A percentile compares a stretch with the other conserved stretches of the same genome.
Conservation (phyloP, 2,329 filamentous ascomycete genomes). For the Zymoseptoria passerinii region DNA sequence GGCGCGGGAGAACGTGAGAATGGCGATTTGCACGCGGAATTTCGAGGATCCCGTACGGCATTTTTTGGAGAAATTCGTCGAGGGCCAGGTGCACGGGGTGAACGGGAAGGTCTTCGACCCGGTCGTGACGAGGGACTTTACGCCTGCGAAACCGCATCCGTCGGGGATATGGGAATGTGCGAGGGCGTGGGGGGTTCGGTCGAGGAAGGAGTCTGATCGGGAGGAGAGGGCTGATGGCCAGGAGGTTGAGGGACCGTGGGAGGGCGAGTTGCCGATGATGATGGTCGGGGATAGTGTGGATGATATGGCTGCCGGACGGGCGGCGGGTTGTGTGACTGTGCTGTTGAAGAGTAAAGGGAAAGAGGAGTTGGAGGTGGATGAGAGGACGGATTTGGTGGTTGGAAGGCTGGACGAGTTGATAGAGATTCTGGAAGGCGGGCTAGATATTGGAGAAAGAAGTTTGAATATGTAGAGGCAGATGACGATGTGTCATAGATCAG, state of each 20-base stretch:
- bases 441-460: background rate
- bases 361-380: constrained; percentile 28
- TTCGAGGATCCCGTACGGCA: constrained; percentile 75
- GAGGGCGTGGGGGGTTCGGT: constrained; percentile 48
- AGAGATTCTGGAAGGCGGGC: constrained; percentile 1
- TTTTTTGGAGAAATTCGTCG: constrained; percentile 55
- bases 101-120: constrained; percentile 51
- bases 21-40: constrained; percentile 90
- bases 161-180: constrained; percentile 85
- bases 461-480: background rate
- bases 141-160: constrained; percentile 77
- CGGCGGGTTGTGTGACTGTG: constrained; percentile 84
- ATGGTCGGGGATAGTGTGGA: constrained; percentile 64
- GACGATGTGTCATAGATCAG: too few relatives aligned
- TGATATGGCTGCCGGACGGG: constrained; percentile 80
- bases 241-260: constrained; percentile 60
- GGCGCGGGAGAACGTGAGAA: constrained; percentile 55
- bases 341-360: constrained; percentile 46
- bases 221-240: background rate
- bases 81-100: background rate
- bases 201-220: background rate
- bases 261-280: constrained; percentile 54
- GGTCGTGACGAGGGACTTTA: constrained; percentile 76
- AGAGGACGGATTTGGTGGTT: constrained; percentile 28
- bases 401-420: constrained; percentile 26